Base-by-base conservation (phyloP, 2,329 filamentous ascomycete species). In the Oidium heveae region DNA sequence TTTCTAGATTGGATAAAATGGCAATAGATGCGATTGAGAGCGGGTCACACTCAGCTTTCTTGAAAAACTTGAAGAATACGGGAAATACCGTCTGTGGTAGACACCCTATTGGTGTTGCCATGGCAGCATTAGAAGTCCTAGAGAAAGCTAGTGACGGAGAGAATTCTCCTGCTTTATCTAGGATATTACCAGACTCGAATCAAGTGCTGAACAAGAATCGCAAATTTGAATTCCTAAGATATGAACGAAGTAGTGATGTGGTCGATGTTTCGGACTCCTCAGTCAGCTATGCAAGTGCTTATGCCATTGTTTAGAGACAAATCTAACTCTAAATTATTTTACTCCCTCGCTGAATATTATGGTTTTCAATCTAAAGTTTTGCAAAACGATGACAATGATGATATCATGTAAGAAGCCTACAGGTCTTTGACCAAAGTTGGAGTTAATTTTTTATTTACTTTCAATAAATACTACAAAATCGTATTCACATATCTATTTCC, bases 231-330 rank as follows among this genome's bases (percentile, higher is more conserved):
- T 86, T 96, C 62, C 74, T 94, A 55, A 74, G 83, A 62, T 98
- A 98, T 66, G 81, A 94, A 64, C 77, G 88, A 57, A 98, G 89
- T 68, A 80, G 78, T 57, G 70, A 93, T 66, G 83, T 84, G 3
- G 72, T 75, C 59, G 72, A 72, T 33, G 71, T 81, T 0, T 67
- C 65, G 16, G 86, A 94, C 59, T 91, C 80, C 60, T 95, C 88
- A 61, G 91, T 98, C 53, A 95, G 88, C 68, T 98, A 98, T 67
- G 87, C 85, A 2, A 89, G 88, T 65, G 91, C 87, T 3, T 94
- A 91, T 72, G 86, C 88, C 9, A 72, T 88, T 16, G 64, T 87
- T 20, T 64, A 44, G 24, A 28, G 3, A 28, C 6, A 28, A 28
- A 28, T 28, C 24, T 28, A 28, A 28, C 24, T 28, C 24, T 6